A percentile compares a stretch with the other conserved stretches of the same genome.
Conservation (phyloP, 139 green algal genomes). For the Gonium pectorale region DNA sequence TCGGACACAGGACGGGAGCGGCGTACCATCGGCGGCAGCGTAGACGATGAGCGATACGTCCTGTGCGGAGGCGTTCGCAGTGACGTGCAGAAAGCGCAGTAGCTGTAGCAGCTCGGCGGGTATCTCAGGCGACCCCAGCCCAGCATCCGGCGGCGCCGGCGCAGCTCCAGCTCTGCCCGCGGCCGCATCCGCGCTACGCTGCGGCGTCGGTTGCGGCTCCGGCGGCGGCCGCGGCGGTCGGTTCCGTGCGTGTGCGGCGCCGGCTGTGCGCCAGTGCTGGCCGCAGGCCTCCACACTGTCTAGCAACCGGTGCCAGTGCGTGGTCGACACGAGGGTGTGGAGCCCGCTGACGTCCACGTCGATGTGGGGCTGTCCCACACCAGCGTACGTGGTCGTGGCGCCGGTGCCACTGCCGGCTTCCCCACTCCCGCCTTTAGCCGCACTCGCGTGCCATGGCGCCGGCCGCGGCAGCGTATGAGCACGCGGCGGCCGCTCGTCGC, state of each 20-base stretch:
- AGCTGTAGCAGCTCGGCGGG: neutral
- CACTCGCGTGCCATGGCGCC: too few relatives aligned
- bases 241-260: too few relatives aligned
- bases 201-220: neutral
- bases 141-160: too few relatives aligned
- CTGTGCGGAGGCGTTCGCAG: neutral
- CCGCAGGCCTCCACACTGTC: constrained; percentile 17
- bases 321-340: neutral
- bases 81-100: neutral
- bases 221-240: too few relatives aligned
- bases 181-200: neutral
- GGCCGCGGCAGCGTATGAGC: neutral
- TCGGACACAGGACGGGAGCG: too few relatives aligned
- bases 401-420: too few relatives aligned
- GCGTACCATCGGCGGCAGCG: constrained; percentile 1
- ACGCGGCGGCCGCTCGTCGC: too few relatives aligned
- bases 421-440: too few relatives aligned
- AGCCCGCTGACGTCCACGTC: constrained; percentile 25
- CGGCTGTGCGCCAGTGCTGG: constrained; percentile 9
- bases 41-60: constrained; percentile 25
- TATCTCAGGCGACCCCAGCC: too few relatives aligned
- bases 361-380: neutral
- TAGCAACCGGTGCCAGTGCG: constrained; percentile 19
- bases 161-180: too few relatives aligned
- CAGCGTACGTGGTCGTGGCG: too few relatives aligned